A percentile compares a stretch with the other conserved stretches of the same genome.
These are phyloP conservation scores for Sugiyamaella sp. DNA, from an alignment of 1,139 yeast genomes.

Conservation along the genomic window DNA sequence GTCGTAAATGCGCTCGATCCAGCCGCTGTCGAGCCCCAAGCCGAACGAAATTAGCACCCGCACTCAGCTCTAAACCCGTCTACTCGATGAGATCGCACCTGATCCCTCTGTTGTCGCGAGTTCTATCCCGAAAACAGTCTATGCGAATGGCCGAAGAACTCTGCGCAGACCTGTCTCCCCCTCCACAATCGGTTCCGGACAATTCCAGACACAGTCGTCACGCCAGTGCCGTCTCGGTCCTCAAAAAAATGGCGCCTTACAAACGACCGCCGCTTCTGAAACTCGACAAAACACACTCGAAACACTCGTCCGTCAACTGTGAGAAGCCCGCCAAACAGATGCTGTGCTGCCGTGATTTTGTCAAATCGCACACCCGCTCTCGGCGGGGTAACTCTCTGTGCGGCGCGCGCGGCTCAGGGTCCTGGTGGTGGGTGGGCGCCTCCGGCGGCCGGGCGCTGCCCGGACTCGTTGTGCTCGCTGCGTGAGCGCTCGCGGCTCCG, in stretches of 20 bases:
- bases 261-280: neutral
- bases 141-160: too few relatives aligned
- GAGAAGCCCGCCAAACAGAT: neutral
- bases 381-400: slow-evolving; percentile 17
- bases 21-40: too few relatives aligned
- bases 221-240: neutral
- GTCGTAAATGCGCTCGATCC: too few relatives aligned
- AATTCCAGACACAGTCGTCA: neutral
- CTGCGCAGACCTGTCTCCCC: neutral
- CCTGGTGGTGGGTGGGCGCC: too few relatives aligned
- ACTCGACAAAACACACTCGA: slow-evolving; percentile 7
- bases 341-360: slow-evolving; percentile 11
- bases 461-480: too few relatives aligned
- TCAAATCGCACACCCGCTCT: neutral
- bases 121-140: too few relatives aligned
- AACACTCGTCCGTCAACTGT: neutral
- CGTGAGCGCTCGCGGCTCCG: too few relatives aligned
- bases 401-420: slow-evolving; percentile 8
- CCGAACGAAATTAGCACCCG: too few relatives aligned
- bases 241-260: neutral
- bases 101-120: too few relatives aligned
- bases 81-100: too few relatives aligned
- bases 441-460: too few relatives aligned
- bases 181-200: neutral
- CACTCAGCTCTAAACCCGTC: too few relatives aligned